Base-by-base conservation (phyloP, 2,329 filamentous ascomycete species). In the Phialophora verrucosa region DNA sequence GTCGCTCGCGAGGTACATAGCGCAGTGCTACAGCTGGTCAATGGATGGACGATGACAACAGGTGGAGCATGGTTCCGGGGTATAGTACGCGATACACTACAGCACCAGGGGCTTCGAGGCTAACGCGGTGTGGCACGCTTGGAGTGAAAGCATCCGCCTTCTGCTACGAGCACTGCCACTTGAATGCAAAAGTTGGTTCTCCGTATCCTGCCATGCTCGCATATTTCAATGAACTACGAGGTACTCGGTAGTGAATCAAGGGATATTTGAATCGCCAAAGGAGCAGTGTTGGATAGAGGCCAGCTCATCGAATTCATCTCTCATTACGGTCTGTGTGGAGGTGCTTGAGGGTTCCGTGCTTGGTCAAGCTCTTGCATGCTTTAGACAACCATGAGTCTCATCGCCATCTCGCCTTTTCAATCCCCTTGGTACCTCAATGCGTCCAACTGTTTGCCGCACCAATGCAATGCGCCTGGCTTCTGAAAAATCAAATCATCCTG, bases 401-500 rank as follows among this genome's bases (percentile, higher is more conserved):
- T 44, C n/a, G 38, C 17, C 38, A 44, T 3, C 38, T n/a, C 20
- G 38, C 38, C 38, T 44, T 44, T 44, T 44, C 38, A 44, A 44
- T 44, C 38, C 6, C 12, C 6, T 44, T n/a, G 38, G 14, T 44
- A n/a, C 38, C 38, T 44, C 14, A 6, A n/a, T n/a, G 38, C 38
- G 38, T 44, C 38, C 38, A 44, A 20, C 38, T 44, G 38, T 44
- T 44, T 44, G 17, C 38, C 17, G 38, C 38, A n/a, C 38, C 8
- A 42, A 44, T n/a, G 38, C 38, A n/a, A 44, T 44, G 38, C 38
- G 38, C 49, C 49, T 53, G 49, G 27, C 49, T 25, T 53, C 49
- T 8, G 27, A 53, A 27, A 29, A 53, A 53, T 12, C 49, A 12
- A 25, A 25, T 53, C 23, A 53, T 53, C 14, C 49, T 27, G 23